Evolutionary conservation across 2,329 filamentous ascomycete genomes (phyloP).

Genomic region (Scopulariopsis brevicaulis): DNA sequence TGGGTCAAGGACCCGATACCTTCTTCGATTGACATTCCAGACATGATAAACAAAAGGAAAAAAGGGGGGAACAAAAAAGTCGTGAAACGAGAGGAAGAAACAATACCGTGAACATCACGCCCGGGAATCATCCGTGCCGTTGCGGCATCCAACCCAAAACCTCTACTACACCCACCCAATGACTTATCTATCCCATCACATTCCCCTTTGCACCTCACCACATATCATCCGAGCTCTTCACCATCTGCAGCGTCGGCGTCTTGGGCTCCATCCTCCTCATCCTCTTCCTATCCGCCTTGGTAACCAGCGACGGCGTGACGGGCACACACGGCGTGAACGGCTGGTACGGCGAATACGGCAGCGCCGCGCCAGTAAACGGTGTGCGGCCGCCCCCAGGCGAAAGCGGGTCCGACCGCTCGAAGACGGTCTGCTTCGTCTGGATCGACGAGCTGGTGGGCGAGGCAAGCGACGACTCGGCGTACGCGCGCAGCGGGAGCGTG

Average conservation of each 20-base stretch:
- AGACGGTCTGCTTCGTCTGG: constrained; percentile 52
- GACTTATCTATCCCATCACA: background rate
- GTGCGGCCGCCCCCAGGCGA: constrained; percentile 46
- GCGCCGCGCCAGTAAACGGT: constrained; percentile 48
- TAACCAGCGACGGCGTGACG: constrained; percentile 65
- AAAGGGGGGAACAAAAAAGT: background rate
- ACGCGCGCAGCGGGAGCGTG: constrained; percentile 47
- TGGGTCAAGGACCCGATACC: background rate
- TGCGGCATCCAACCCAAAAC: background rate
- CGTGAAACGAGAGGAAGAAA: constrained; percentile 7
- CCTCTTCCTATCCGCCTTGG: constrained; percentile 57
- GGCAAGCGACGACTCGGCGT: constrained; percentile 37
- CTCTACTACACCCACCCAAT: background rate
- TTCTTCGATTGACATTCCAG: background rate
- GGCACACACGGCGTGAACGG: constrained; percentile 66
- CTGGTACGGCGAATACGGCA: constrained; percentile 71
- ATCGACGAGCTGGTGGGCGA: constrained; percentile 35
- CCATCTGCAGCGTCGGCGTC: constrained; percentile 51
- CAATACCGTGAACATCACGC: background rate
- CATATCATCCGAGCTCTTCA: constrained; percentile 48
- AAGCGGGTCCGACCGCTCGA: constrained; percentile 40
- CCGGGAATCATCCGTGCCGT: background rate
- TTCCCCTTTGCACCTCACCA: constrained; percentile 34
- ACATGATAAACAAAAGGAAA: background rate
- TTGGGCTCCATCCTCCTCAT: constrained; percentile 53